Conservation (phyloP, 73 alveolate genomes). For the Paramecium sonneborni region DNA sequence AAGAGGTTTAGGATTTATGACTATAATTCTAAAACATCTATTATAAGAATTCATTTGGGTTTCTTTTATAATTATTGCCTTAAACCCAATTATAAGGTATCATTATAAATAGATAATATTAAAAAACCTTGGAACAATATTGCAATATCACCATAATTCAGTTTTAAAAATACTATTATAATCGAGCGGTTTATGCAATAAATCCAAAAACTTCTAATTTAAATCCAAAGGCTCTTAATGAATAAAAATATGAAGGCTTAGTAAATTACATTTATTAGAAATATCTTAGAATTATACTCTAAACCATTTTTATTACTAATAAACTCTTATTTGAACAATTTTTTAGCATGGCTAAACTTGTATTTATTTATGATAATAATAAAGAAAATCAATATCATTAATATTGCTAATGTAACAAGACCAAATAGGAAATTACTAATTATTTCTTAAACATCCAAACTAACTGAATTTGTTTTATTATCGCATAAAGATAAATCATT, state of each 20-base stretch:
- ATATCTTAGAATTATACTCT: not conserved
- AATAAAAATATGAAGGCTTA: not conserved
- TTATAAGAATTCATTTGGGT: conserved; percentile 25
- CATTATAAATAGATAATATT: conserved; percentile 17
- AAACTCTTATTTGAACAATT: conserved; percentile 47
- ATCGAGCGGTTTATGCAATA: not conserved
- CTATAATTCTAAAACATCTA: not conserved
- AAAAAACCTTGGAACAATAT: not conserved
- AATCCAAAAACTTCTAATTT: conserved; percentile 21
- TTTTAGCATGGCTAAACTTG: not conserved
- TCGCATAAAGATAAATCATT: conserved; percentile 36
- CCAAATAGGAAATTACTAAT: not conserved
- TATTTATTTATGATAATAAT: not conserved
- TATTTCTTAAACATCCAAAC: not conserved
- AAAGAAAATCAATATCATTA: not conserved
- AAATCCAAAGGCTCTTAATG: not conserved
- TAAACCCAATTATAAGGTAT: conserved; percentile 3
- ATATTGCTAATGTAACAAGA: not conserved
- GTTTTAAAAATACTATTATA: not conserved
- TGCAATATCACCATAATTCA: not conserved
- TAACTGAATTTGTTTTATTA: not conserved
- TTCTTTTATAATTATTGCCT: not conserved
- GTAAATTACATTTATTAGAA: not conserved
- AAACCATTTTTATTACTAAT: conserved; percentile 16
- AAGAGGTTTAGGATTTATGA: not conserved